Evolutionary conservation across 495 filamentous ascomycete genomes (phyloP), one percentile per base, ranked within the genome.

Genomic region (Podospora australis): DNA sequence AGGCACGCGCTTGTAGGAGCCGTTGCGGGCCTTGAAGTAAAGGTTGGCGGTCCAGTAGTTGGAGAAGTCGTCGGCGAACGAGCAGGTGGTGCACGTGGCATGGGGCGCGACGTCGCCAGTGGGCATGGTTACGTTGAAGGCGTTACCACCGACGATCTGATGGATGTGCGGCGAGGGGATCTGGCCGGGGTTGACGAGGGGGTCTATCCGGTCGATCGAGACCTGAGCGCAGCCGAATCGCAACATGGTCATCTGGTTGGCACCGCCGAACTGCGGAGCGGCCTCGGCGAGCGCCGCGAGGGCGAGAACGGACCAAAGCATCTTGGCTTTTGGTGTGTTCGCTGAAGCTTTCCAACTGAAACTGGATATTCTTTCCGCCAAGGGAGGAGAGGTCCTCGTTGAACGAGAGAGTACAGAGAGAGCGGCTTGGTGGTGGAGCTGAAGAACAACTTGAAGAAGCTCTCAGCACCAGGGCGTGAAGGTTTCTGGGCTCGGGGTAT

Each of bases 41-140:
- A 74, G 55, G 56, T 68, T 67, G 17, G 71, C 69, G 0, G 71
- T 72, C 70, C 71, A 74, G 65, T 74, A 74, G 67, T 74, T 74
- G 48, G 59, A 64, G 56, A 70, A 70, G 43, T 71, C 65, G 40
- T 71, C 67, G 24, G 63, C 56, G 50, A 71, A 71, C 23, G 60
- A 54, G 50, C 68, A 71, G 1, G 66, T 70, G 0, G 68, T 71
- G 58, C 68, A 71, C 28, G 39, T 51, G n/a, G 68, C 63, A n/a
- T 49, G 49, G 17, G 39, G 30, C n/a, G 68, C 46, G 35, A 70
- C 58, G 42, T 71, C 68, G 24, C 55, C 61, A 19, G 66, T 67
- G 5, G 67, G 67, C 67, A 71, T 70, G 44, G 66, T 59, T 11
- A 62, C 66, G 54, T 71, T 69, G 57, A 71, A 71, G 10, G 47